phyloP scores from a whole-genome alignment of 225 moss, liverwort and hornwort genomes.

The Thuidium tamariscinum region DNA sequence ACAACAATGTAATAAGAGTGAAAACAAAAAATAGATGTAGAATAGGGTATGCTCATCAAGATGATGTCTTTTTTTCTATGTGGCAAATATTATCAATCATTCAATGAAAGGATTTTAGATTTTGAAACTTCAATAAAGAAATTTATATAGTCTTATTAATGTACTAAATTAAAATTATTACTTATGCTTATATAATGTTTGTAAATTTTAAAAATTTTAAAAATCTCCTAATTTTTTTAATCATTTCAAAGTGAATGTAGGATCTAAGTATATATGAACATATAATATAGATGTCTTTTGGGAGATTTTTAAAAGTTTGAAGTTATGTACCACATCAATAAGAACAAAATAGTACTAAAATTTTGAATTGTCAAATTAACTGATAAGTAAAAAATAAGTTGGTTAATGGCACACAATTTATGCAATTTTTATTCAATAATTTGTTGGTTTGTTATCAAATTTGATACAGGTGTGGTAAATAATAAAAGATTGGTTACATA shows the following conservation, averaged over 20 bases:
- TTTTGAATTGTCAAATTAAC: no score
- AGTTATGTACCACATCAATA: not conserved
- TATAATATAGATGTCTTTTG: not conserved
- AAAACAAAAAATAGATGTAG: not conserved
- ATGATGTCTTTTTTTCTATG: not conserved
- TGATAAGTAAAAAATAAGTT: fast-evolving
- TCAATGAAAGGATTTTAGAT: fast-evolving
- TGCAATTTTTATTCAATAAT: not conserved
- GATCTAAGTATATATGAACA: not conserved
- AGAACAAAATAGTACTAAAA: not conserved
- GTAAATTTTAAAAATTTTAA: not conserved
- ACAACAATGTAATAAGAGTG: fast-evolving
- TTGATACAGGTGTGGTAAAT: not conserved
- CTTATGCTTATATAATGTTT: not conserved
- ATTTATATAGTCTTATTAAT: not conserved
- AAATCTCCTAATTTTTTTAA: not conserved
- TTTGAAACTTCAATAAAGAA: not conserved
- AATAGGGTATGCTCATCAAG: not conserved
- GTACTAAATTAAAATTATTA: not conserved
- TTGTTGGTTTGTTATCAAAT: not conserved
- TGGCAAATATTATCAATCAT: not conserved
- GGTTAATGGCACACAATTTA: fast-evolving
- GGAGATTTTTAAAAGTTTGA: fast-evolving
- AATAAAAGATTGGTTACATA: fast-evolving
- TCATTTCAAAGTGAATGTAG: not conserved